Evolutionary conservation across 2,329 filamentous ascomycete genomes (phyloP), one percentile per base, ranked within the genome.

Genomic region (Dactylellina parvicollis): DNA sequence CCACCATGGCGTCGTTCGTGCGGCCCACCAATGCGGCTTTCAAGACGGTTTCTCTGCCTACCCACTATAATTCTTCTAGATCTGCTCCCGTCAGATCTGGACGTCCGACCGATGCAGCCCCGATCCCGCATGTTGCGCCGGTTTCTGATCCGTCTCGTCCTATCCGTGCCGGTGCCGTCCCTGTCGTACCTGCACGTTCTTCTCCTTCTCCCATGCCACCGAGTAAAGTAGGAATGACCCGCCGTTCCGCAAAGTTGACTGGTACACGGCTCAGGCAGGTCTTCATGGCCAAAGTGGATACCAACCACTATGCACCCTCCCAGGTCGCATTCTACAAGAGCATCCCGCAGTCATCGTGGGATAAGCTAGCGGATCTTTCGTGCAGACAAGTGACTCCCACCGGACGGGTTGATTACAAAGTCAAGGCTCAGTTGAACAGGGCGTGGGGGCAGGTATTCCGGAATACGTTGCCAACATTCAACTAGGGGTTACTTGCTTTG

Each of bases 281-380:
- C 0, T 59, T 67, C 18, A 67, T 67, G 62, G 34, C 20, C 4
- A 20, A 40, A 18, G 52, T 52, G 2, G 52, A 30, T 4, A 59
- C 18, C 24, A 50, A 40, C 18, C 20, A 22, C 5, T 67, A 67
- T 10, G 52, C 62, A 2, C 22, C 62, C 4, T 42, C 62, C n/a
- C 62, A 67, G 16, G 44, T 67, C 1, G 24, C 46, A 26, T 67
- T 67, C 18, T 59, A 67, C 47, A 67, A 38, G n/a, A 59, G 62
- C 28, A 67, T 67, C 20, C 62, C 52, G 12, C 30, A 50, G 24
- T 26, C 52, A 1, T 32, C 28, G 22, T 67, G 62, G 52, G 24
- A 67, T 34, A 67, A 34, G 20, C 52, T 67, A 18, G 62, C 62
- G 16, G 62, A 67, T 32, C 28, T 67, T 28, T 50, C 52, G 24